These are phyloP conservation scores for Hypoxylon crocopeplum DNA, from an alignment of 495 filamentous ascomycete species.

Conservation along the genomic window DNA sequence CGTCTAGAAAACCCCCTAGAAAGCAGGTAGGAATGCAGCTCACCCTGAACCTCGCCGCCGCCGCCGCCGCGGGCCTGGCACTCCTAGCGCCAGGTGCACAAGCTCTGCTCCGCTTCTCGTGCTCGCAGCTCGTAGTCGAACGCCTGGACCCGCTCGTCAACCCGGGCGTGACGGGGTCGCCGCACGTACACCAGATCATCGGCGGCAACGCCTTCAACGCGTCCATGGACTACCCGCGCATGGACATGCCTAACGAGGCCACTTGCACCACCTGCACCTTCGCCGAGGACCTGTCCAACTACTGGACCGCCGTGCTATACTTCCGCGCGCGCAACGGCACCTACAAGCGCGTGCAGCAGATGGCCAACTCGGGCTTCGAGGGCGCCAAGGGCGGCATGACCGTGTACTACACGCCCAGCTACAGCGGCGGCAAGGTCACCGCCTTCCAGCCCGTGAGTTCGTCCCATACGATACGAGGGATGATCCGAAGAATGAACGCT, in stretches of 20 bases:
- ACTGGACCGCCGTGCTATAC: conserved; percentile 44
- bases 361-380: conserved; percentile 39
- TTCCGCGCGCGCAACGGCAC: conserved; percentile 46
- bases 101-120: conserved; percentile 49
- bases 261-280: conserved; percentile 47
- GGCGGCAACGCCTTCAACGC: conserved; percentile 47
- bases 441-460: conserved; percentile 46
- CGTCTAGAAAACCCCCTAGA: background rate
- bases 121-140: conserved; percentile 46
- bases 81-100: conserved; percentile 51
- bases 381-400: conserved; percentile 40
- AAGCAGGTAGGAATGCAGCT: conserved; percentile 30
- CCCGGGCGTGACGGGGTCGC: conserved; percentile 44
- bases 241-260: conserved; percentile 37
- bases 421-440: conserved; percentile 38
- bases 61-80: conserved; percentile 46
- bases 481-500: no score
- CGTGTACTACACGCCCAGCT: conserved; percentile 40
- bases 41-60: conserved; percentile 34
- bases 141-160: conserved; percentile 48
- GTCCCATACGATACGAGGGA: background rate
- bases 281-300: conserved; percentile 47
- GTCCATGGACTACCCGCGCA: conserved; percentile 37
- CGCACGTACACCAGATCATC: conserved; percentile 55
- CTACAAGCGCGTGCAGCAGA: conserved; percentile 41